Conservation (phyloP, 768 basidiomycete genomes). For the Mycena venus region DNA sequence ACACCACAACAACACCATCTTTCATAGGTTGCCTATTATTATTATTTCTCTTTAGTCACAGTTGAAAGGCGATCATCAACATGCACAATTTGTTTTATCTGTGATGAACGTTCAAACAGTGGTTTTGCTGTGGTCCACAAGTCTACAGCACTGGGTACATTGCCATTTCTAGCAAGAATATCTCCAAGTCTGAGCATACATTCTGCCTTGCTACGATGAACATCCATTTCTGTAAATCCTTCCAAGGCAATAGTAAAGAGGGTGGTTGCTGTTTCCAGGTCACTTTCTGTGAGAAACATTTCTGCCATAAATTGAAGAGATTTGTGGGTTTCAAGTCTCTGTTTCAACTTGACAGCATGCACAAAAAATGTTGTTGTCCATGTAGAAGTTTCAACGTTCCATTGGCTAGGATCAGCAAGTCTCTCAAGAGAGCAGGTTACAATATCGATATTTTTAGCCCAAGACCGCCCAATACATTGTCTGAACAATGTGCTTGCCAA, state of each 20-base stretch:
- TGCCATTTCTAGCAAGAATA: too few relatives aligned
- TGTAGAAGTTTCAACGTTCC: background rate
- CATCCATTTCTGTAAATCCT: background rate
- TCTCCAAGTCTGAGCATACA: background rate
- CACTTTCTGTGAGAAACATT: background rate
- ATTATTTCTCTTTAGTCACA: too few relatives aligned
- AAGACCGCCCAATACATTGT: background rate
- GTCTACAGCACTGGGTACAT: too few relatives aligned
- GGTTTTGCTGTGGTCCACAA: too few relatives aligned
- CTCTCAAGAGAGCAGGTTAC: background rate
- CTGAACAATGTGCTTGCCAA: background rate
- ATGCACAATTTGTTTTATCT: too few relatives aligned
- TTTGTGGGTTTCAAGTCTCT: background rate
- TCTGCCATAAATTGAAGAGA: background rate
- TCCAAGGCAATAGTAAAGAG: background rate
- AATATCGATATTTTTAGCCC: background rate
- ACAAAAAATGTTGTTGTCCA: background rate
- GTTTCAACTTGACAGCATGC: background rate
- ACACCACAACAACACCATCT: too few relatives aligned
- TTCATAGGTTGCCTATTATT: too few relatives aligned
- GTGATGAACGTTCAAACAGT: too few relatives aligned
- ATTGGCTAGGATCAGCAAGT: background rate
- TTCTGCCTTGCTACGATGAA: background rate
- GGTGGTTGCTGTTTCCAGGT: background rate
- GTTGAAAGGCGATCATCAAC: too few relatives aligned